phyloP scores from a whole-genome alignment of 225 moss, liverwort and hornwort genomes.

The Bryum argenteum region DNA sequence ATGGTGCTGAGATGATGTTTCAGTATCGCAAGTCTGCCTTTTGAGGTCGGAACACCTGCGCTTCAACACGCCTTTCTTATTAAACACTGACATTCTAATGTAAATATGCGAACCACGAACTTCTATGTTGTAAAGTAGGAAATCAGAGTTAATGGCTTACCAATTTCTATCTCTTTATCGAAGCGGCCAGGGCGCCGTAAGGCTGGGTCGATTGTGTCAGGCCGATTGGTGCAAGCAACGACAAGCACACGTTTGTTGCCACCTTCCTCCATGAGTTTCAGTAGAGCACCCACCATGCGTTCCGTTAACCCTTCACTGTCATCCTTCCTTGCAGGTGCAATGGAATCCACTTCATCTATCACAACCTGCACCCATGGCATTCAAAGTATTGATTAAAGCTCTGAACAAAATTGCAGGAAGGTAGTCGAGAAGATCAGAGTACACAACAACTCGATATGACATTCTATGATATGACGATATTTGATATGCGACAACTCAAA shows the following conservation, averaged over 20 bases:
- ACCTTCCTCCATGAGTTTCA: slow-evolving; percentile 94
- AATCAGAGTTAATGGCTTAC: slow-evolving; percentile 41
- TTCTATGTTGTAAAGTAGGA: slow-evolving; percentile 11
- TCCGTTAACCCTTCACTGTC: slow-evolving; percentile 88
- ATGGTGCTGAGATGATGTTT: slow-evolving; percentile 60
- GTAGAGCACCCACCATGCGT: slow-evolving; percentile 80
- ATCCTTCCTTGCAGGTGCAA: slow-evolving; percentile 85
- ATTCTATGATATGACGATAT: no score
- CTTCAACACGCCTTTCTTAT: slow-evolving; percentile 14
- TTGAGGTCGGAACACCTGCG: slow-evolving; percentile 88
- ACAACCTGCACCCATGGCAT: slow-evolving; percentile 65
- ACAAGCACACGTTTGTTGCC: slow-evolving; percentile 70
- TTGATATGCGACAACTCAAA: no score
- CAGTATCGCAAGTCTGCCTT: slow-evolving; percentile 79
- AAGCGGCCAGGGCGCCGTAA: slow-evolving; percentile 93
- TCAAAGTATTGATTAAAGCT: slow-evolving; percentile 5
- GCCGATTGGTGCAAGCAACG: slow-evolving; percentile 90
- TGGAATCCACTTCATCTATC: slow-evolving; percentile 96
- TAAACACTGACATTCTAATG: slow-evolving; percentile 11
- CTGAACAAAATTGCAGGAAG: slow-evolving; percentile 14
- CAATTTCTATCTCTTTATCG: slow-evolving; percentile 95
- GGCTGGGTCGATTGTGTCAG: slow-evolving; percentile 92
- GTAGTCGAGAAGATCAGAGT: not conserved
- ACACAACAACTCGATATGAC: no score
- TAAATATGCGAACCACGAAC: not conserved